These are phyloP conservation scores for Erysimum cheiri DNA, from an alignment of 441 rosid species.

Conservation along the genomic window DNA sequence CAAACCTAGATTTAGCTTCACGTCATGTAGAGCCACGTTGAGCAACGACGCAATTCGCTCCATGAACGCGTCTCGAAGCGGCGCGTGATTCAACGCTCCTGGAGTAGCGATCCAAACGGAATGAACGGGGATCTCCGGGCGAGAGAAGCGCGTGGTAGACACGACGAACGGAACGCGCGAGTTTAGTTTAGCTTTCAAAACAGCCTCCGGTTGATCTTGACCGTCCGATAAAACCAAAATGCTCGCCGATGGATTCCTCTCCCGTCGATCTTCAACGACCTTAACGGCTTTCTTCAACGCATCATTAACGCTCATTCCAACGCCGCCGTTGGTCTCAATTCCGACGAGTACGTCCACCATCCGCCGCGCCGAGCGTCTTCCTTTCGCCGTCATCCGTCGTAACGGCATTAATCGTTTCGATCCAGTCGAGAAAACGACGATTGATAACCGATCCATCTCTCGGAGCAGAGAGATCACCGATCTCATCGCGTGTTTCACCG, in stretches of 20 bases:
- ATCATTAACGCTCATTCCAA: slow-evolving; percentile 67
- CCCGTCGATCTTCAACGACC: slow-evolving; percentile 87
- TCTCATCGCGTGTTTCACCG: slow-evolving; percentile 70
- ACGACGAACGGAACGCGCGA: slow-evolving; percentile 51
- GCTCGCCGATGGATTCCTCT: slow-evolving; percentile 63
- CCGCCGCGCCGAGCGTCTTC: slow-evolving; percentile 71
- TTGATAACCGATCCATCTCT: slow-evolving; percentile 79
- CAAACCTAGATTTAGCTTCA: slow-evolving; percentile 66
- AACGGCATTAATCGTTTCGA: slow-evolving; percentile 83
- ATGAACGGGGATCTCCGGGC: slow-evolving; percentile 62
- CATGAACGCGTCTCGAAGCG: slow-evolving; percentile 55
- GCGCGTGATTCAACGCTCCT: slow-evolving; percentile 46
- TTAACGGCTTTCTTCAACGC: slow-evolving; percentile 90
- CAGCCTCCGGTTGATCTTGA: slow-evolving; percentile 43
- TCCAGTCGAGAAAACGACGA: slow-evolving; percentile 72
- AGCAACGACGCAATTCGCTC: slow-evolving; percentile 53
- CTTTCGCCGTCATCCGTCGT: slow-evolving; percentile 71
- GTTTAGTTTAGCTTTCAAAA: slow-evolving; percentile 37
- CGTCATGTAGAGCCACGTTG: slow-evolving; percentile 62
- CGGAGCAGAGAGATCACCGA: slow-evolving; percentile 60
- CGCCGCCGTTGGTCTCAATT: slow-evolving; percentile 48
- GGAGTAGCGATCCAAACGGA: slow-evolving; percentile 51
- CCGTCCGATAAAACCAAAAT: slow-evolving; percentile 68
- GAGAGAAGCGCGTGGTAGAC: slow-evolving; percentile 62
- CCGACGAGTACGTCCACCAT: slow-evolving; percentile 62